Conservation (phyloP, 441 rosid genomes). For the Capsella rubella region DNA sequence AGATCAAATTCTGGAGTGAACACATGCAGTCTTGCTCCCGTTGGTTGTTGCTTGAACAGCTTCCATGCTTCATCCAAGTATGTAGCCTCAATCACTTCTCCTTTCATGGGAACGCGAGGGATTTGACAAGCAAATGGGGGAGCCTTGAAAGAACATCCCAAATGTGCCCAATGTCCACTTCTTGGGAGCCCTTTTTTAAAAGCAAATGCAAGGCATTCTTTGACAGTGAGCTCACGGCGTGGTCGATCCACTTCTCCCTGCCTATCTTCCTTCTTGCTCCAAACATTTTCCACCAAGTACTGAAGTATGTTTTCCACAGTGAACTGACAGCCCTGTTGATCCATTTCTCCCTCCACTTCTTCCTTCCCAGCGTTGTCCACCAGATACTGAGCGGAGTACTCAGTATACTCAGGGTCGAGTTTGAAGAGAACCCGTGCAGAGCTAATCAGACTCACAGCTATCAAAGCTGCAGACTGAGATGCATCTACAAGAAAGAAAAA, state of each 20-base stretch:
- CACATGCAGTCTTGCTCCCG: conserved; percentile 26
- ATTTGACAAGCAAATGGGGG: conserved; percentile 16
- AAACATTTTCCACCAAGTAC: conserved; percentile 7
- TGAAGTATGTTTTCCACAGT: conserved; percentile 14
- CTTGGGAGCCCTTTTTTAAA: conserved; percentile 27
- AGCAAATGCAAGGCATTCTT: conserved; percentile 2
- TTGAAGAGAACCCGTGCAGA: conserved; percentile 19
- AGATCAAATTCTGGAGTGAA: conserved; percentile 9
- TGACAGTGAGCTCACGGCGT: conserved; percentile 13
- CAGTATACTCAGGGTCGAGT: conserved; percentile 16
- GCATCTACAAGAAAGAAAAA: conserved; percentile 26
- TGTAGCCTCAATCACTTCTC: conserved; percentile 10
- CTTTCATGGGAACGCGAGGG: conserved; percentile 24
- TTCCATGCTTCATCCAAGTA: background rate
- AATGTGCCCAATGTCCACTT: background rate
- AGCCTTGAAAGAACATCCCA: conserved; percentile 11
- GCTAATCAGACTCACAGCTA: conserved; percentile 29
- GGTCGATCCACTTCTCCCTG: background rate
- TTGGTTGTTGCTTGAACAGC: background rate
- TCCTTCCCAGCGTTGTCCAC: conserved; percentile 22
- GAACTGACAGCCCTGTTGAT: background rate
- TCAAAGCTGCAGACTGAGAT: conserved; percentile 27
- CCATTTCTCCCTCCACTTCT: conserved; percentile 6
- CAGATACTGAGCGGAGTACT: conserved; percentile 37
- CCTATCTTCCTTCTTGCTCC: background rate